A percentile compares a stretch with the other conserved stretches of the same genome.
These are phyloP conservation scores for Phytophthora ramorum DNA, from an alignment of 352 stramenopile genomes.

Conservation along the genomic window DNA sequence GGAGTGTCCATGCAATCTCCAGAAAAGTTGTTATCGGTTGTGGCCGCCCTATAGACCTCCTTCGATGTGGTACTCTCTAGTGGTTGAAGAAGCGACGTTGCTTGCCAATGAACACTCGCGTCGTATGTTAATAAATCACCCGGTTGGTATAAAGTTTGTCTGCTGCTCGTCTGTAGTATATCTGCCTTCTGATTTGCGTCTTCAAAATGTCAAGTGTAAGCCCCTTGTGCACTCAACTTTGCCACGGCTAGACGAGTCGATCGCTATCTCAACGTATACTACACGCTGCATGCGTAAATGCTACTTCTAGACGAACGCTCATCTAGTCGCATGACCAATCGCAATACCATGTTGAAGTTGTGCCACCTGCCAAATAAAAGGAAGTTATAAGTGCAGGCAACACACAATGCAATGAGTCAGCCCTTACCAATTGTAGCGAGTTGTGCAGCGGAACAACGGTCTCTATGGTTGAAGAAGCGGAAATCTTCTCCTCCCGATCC, in stretches of 20 bases:
- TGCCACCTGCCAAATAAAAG: slow-evolving; percentile 37
- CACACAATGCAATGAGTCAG: not conserved
- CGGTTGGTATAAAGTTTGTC: slow-evolving; percentile 22
- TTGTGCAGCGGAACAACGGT: slow-evolving; percentile 76
- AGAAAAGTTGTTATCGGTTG: too few relatives aligned
- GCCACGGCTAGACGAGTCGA: slow-evolving; percentile 3
- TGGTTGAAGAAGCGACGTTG: too few relatives aligned
- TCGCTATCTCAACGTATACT: slow-evolving; percentile 4
- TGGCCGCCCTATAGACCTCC: too few relatives aligned
- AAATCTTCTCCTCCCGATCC: slow-evolving; percentile 63
- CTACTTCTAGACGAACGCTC: slow-evolving; percentile 7
- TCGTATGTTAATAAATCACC: slow-evolving; percentile 38
- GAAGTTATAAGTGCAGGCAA: slow-evolving; percentile 5
- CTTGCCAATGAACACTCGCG: not conserved
- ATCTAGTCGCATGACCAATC: slow-evolving; percentile 49
- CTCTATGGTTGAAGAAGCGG: slow-evolving; percentile 75
- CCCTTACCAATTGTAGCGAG: slow-evolving; percentile 68
- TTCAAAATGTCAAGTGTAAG: slow-evolving; percentile 30
- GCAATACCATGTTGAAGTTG: slow-evolving; percentile 67
- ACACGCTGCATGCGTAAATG: not conserved
- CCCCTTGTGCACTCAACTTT: slow-evolving; percentile 13
- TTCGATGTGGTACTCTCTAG: too few relatives aligned
- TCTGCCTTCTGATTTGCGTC: slow-evolving; percentile 11
- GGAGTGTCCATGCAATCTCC: too few relatives aligned
- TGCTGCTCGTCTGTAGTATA: not conserved